A percentile compares a stretch with the other conserved stretches of the same genome.
phyloP scores from a whole-genome alignment of 2,329 filamentous ascomycete species.

The Xylariaceae sp. region DNA sequence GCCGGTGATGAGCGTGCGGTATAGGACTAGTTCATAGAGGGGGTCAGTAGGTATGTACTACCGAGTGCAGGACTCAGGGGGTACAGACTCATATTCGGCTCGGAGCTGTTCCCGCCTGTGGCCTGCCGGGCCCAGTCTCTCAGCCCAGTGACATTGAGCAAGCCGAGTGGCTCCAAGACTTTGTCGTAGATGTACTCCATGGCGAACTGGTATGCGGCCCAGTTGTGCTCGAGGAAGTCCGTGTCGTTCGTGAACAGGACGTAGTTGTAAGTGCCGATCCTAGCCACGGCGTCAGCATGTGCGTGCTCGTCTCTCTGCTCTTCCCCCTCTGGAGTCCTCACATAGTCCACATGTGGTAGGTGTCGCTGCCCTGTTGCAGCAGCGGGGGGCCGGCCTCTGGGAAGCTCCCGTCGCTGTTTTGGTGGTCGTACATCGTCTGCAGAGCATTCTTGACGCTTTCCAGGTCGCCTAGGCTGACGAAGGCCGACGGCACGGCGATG shows the following conservation, averaged over 20 bases:
- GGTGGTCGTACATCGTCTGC: conserved; percentile 37
- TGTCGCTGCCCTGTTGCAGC: conserved; percentile 17
- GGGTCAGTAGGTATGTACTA: too few relatives aligned
- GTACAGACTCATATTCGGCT: conserved; percentile 46
- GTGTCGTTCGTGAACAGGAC: conserved; percentile 44
- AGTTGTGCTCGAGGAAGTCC: conserved; percentile 24
- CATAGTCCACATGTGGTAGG: background rate
- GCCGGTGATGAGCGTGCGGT: too few relatives aligned
- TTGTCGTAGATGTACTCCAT: conserved; percentile 26
- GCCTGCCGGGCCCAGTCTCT: conserved; percentile 45
- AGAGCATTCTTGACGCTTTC: conserved; percentile 42
- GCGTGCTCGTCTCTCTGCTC: too few relatives aligned
- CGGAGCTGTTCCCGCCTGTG: conserved; percentile 42
- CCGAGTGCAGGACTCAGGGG: conserved; percentile 21
- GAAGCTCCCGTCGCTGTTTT: conserved; percentile 36
- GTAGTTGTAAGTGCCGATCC: conserved; percentile 50
- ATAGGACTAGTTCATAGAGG: too few relatives aligned
- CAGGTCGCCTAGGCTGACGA: conserved; percentile 38
- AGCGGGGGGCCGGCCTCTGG: conserved; percentile 43
- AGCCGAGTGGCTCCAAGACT: conserved; percentile 27
- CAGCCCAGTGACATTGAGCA: conserved; percentile 40
- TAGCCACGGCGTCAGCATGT: background rate
- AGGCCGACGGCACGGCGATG: conserved; percentile 49
- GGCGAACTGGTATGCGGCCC: conserved; percentile 24
- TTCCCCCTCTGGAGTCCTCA: too few relatives aligned